Conservation (phyloP, 306 rosid genomes). For the Trifolium dubium region DNA sequence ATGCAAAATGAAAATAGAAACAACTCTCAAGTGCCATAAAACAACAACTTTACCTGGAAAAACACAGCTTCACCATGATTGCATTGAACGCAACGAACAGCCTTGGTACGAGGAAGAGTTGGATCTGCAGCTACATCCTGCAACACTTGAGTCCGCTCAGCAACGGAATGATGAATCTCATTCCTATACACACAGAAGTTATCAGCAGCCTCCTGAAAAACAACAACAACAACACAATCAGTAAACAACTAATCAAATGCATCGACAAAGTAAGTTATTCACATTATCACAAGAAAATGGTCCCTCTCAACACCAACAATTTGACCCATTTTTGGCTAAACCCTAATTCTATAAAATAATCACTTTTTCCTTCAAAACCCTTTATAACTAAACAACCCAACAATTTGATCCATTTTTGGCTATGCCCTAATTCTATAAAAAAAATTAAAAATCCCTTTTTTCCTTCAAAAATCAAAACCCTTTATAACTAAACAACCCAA, state of each 20-base stretch:
- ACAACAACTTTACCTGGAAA: constrained; percentile 69
- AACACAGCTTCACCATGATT: constrained; percentile 99
- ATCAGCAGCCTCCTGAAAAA: constrained; percentile 87
- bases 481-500: background rate
- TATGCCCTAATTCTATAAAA: background rate
- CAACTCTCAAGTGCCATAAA: background rate
- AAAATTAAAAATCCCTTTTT: background rate
- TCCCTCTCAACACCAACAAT: constrained; percentile 10
- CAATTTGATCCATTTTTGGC: too few relatives aligned
- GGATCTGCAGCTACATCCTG: constrained; percentile 98
- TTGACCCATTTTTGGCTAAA: background rate
- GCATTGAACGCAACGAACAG: constrained; percentile 88
- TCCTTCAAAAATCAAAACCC: background rate
- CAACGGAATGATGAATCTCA: constrained; percentile 89
- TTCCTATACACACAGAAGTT: constrained; percentile 89
- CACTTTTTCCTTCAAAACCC: too few relatives aligned
- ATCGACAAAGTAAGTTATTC: constrained; percentile 13
- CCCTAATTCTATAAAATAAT: too few relatives aligned
- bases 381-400: too few relatives aligned
- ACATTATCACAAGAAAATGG: constrained; percentile 20
- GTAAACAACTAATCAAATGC: constrained; percentile 27
- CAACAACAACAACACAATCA: constrained; percentile 8
- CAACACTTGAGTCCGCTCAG: constrained; percentile 89
- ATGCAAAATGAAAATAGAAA: background rate
- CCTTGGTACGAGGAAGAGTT: constrained; percentile 95